Base-by-base conservation (phyloP, 768 basidiomycete species). In the Neoboletus brunneissimus region DNA sequence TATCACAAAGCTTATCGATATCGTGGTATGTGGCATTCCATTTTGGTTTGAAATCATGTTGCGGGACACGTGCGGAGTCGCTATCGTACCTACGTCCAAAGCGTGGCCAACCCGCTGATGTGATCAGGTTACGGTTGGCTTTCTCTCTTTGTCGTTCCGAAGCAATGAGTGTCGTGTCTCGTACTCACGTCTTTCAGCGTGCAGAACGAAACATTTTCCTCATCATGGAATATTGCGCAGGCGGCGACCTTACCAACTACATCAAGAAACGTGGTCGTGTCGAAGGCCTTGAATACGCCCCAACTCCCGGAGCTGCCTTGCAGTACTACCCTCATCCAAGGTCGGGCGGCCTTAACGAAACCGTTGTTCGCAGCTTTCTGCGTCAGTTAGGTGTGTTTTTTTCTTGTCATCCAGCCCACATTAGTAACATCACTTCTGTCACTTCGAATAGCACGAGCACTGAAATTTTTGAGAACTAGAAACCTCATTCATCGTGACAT, bases 241-340 rank as follows among this genome's bases (percentile, higher is more conserved):
- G 95, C 2, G 95, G 95, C 3, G 97, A 99, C 73, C 84, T 99
- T 48, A 92, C 94, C 0, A 86, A 92, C 63, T 98, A 98, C 67
- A 96, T 98, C 80, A 94, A 94, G 86, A 94, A 92, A 68, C 87
- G 95, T n/a, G 97, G 96, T 16, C 84, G 88, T 18, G 87, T 98
- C 44, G 89, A 96, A 46, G 87, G 88, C 4, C 80, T 98, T 13
- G 89, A 95, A 69, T 96, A 91, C 56, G 70, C 82, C 0, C 89
- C 94, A 4, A 74, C 77, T 15, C 81, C 86, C 7, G 86, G 85
- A 27, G 82, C 84, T 16, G 79, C 88, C 42, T 81, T 83, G 22
- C 86, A 87, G 59, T 98, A 88, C 67, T 98, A 93, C 70, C 89
- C 91, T 6, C 96, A 98, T 75, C 95, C 95, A 6, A 78, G 86